Percentiles rank a stretch among this genome's conserved stretches.
Conservation (phyloP, 2,329 filamentous ascomycete genomes). For the Ophiostoma sp. region DNA sequence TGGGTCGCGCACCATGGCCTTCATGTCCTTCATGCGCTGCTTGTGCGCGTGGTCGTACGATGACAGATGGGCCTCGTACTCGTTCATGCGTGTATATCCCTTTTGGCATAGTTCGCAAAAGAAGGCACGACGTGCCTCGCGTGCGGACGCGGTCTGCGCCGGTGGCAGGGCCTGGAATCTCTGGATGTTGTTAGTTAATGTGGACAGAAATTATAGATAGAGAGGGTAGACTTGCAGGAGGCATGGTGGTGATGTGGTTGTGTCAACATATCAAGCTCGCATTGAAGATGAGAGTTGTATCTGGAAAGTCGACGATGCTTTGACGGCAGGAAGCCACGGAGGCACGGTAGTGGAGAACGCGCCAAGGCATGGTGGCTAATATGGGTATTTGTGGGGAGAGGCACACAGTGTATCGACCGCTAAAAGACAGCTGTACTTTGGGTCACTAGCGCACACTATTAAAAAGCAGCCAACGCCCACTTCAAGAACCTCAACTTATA, state of each 20-base stretch:
- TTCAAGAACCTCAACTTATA: background rate
- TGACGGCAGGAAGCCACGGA: background rate
- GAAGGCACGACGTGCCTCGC: slow-evolving; percentile 76
- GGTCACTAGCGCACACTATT: background rate
- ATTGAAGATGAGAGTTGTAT: background rate
- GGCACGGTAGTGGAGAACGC: background rate
- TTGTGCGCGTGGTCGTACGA: slow-evolving; percentile 97
- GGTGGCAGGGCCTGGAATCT: slow-evolving; percentile 59
- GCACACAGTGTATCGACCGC: background rate
- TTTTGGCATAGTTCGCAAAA: slow-evolving; percentile 88
- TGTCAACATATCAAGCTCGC: background rate
- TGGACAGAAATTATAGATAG: background rate
- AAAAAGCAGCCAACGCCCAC: background rate
- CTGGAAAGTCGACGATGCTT: no score
- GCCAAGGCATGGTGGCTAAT: slow-evolving; percentile 11
- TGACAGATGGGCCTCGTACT: slow-evolving; percentile 91
- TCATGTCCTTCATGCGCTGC: slow-evolving; percentile 85
- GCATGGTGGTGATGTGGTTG: slow-evolving; percentile 4
- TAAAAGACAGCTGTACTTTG: background rate
- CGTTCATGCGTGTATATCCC: slow-evolving; percentile 91
- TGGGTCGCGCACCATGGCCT: slow-evolving; percentile 74
- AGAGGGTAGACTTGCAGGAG: slow-evolving; percentile 10
- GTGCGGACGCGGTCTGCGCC: slow-evolving; percentile 63
- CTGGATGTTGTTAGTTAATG: slow-evolving; percentile 36
- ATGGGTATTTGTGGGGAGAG: slow-evolving; percentile 3